Percentiles rank a stretch among this genome's conserved stretches.
Conservation (phyloP, 1,284 basidiomycete species). For the Ganoderma meredithae region DNA sequence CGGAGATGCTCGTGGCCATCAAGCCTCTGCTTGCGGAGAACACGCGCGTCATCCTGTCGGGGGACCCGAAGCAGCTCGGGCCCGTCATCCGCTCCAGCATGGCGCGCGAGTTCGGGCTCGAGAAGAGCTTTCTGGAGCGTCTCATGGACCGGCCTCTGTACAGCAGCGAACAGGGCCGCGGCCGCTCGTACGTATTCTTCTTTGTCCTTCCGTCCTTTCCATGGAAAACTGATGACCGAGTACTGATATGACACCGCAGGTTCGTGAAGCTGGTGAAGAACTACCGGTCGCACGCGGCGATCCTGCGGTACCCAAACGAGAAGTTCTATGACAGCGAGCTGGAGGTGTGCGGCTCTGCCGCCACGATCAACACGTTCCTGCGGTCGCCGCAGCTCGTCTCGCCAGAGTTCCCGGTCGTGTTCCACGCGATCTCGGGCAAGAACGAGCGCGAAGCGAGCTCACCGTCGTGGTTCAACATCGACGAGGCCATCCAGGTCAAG, state of each 20-base stretch:
- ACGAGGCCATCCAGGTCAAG: constrained; percentile 51
- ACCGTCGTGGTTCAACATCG: constrained; percentile 55
- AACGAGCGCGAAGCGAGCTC: constrained; percentile 51
- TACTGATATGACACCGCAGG: constrained; percentile 36
- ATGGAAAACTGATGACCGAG: too few species aligned
- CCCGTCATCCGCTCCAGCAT: constrained; percentile 58
- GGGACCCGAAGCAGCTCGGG: constrained; percentile 66
- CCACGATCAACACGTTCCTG: constrained; percentile 46
- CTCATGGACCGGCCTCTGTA: constrained; percentile 59
- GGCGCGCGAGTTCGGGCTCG: constrained; percentile 54
- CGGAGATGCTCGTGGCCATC: constrained; percentile 61
- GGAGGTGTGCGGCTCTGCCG: constrained; percentile 48
- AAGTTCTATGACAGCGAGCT: constrained; percentile 62
- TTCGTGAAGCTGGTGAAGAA: constrained; percentile 61
- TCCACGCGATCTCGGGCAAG: constrained; percentile 52
- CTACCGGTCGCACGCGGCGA: constrained; percentile 63
- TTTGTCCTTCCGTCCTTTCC: too few species aligned
- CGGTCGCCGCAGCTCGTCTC: constrained; percentile 44
- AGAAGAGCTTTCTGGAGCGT: constrained; percentile 57
- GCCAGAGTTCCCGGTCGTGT: constrained; percentile 52
- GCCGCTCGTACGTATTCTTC: constrained; percentile 50
- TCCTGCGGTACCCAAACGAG: constrained; percentile 65
- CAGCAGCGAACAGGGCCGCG: constrained; percentile 39
- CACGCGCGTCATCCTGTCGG: constrained; percentile 60
- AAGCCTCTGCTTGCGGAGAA: constrained; percentile 51